Conservation (phyloP, 1,139 yeast genomes). For the Pichia sorboxylosa region DNA sequence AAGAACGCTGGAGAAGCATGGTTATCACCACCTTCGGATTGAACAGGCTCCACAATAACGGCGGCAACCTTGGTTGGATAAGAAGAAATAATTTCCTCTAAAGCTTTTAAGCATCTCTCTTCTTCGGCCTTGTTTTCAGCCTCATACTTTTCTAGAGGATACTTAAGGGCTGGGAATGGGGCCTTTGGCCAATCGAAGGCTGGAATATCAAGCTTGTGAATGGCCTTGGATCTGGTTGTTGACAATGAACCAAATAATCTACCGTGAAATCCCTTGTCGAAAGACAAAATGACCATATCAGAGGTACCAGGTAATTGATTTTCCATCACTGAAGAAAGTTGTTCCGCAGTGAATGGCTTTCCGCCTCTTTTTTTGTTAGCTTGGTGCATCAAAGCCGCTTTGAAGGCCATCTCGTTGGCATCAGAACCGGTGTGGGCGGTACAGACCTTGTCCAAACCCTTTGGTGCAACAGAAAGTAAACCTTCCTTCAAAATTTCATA, state of each 20-base stretch:
- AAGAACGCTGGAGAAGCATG: conserved; percentile 65
- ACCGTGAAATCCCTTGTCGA: conserved; percentile 66
- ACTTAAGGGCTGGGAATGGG: conserved; percentile 54
- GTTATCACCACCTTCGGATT: conserved; percentile 82
- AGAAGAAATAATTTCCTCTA: conserved; percentile 39
- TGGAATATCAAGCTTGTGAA: conserved; percentile 66
- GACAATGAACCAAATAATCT: conserved; percentile 65
- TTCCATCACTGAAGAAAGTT: conserved; percentile 50
- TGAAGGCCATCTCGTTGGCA: conserved; percentile 68
- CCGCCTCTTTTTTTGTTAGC: conserved; percentile 48
- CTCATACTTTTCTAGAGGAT: conserved; percentile 46
- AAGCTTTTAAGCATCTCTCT: conserved; percentile 42
- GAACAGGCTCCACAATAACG: conserved; percentile 65
- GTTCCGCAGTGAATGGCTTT: conserved; percentile 42
- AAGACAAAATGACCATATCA: conserved; percentile 54
- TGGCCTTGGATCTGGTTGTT: conserved; percentile 62
- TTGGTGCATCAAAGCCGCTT: conserved; percentile 70
- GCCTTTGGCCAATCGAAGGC: conserved; percentile 72
- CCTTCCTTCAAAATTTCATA: conserved; percentile 41
- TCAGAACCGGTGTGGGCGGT: conserved; percentile 64
- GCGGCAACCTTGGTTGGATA: conserved; percentile 54
- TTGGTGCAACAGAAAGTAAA: conserved; percentile 56
- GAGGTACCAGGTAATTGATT: conserved; percentile 61
- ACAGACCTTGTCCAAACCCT: conserved; percentile 56
- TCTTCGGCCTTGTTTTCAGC: conserved; percentile 50